Base-by-base conservation (phyloP, 306 rosid genomes). In the Sindora glabra region DNA sequence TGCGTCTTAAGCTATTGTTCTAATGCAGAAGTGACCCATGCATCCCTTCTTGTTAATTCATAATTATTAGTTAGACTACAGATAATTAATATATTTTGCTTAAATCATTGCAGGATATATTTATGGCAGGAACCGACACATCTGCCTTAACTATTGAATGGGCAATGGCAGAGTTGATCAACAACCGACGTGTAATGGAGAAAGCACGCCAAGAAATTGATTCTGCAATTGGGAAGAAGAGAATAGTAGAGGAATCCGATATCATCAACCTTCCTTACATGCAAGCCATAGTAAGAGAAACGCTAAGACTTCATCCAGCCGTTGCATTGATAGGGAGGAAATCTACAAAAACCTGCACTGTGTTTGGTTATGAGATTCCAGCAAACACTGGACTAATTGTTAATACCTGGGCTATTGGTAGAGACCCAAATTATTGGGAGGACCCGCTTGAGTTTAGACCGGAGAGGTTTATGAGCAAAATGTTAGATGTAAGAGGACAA, bases 101-200 rank as follows among this genome's bases (percentile, higher is more conserved):
- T 27, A 27, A 27, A 3, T 3, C 32, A 6, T 30, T 29, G 32
- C 69, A 83, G 87, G 77, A 86, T 21, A 62, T 86, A 57, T 74
- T 83, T 49, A 65, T 49, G 10, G 95, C 77, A 27, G 90, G 95
- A 12, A 86, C 86, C 1, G 85, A 80, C 64, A 51, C 90, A 3
- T 58, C 86, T 1, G 75, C 90, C 0, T 12, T 72, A 3, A 83
- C 84, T 1, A 65, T 62, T 21, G 88, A 83, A 67, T 87, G 90
- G 95, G 86, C 77, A 25, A n/a, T 79, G 25, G 79, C 95, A 62
- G 86, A 87, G 79, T 70, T 87, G 14, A 76, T 81, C 17, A 83
- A 74, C 78, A 56, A 81, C 23, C 95, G 90, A 23, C 39, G 25
- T 15, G 54, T 73, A 6, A 65, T 76, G 77, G 34, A 69, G 56